Conservation (phyloP, 192 early-diverging fungal species). For the Coemansia sp. region DNA sequence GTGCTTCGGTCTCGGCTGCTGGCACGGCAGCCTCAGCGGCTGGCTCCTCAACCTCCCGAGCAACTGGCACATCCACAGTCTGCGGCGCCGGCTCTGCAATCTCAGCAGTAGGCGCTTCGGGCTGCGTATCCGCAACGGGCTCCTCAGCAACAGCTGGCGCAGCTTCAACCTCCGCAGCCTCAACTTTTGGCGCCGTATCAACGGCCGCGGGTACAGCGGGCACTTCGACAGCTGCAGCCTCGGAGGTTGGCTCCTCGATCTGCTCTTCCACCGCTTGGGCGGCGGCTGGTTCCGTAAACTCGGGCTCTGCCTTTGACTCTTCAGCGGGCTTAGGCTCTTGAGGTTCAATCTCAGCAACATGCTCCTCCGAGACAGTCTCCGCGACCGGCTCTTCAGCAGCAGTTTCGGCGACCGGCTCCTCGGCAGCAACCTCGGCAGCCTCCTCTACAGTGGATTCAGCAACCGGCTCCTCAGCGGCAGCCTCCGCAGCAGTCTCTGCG, state of each 20-base stretch:
- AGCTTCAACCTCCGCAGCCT: too few species aligned
- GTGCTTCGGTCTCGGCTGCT: too few species aligned
- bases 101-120: neutral
- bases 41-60: neutral
- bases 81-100: too few species aligned
- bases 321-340: neutral
- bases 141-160: constrained; percentile 1
- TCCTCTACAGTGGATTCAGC: neutral
- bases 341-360: neutral
- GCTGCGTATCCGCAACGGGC: neutral
- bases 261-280: neutral
- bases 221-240: neutral
- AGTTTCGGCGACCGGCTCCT: neutral
- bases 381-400: neutral
- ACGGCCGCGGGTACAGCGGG: neutral
- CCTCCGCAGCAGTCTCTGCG: neutral
- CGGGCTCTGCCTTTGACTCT: too few species aligned
- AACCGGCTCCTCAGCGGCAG: neutral
- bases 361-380: neutral
- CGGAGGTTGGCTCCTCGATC: constrained; percentile 2
- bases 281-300: too few species aligned
- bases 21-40: too few species aligned
- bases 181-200: too few species aligned
- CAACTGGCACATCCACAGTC: neutral
- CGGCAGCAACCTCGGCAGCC: neutral